Evolutionary conservation across 495 filamentous ascomycete species (phyloP).

Genomic region (Immersiella caudata): DNA sequence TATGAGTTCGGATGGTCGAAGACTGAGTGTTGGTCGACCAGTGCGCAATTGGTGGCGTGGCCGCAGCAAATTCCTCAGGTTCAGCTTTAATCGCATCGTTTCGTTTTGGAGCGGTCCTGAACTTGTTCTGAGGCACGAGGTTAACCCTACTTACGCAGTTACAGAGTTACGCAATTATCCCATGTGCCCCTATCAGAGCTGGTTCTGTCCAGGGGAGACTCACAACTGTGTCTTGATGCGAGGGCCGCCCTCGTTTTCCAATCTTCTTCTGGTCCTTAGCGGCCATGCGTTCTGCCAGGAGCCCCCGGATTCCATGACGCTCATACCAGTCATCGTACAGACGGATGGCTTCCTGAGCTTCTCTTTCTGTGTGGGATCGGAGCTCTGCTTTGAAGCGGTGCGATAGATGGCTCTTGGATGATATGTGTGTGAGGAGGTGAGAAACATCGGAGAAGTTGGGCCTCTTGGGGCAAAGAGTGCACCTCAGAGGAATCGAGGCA

Average conservation of each 20-base stretch:
- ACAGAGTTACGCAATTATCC: not conserved
- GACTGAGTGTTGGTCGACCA: slow-evolving; percentile 21
- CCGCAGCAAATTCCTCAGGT: slow-evolving; percentile 28
- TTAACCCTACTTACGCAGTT: not conserved
- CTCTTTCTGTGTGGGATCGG: slow-evolving; percentile 58
- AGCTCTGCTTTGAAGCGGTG: slow-evolving; percentile 74
- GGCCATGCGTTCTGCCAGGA: slow-evolving; percentile 71
- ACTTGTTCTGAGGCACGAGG: slow-evolving; percentile 5
- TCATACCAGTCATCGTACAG: slow-evolving; percentile 73
- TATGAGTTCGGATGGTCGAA: not conserved
- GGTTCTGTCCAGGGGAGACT: slow-evolving; percentile 1
- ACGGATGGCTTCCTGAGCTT: slow-evolving; percentile 53
- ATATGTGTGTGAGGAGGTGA: slow-evolving; percentile 84
- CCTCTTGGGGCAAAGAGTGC: slow-evolving; percentile 76
- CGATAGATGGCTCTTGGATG: slow-evolving; percentile 81
- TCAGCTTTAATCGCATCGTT: slow-evolving; percentile 37
- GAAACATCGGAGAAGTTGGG: slow-evolving; percentile 84
- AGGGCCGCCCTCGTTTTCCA: slow-evolving; percentile 31
- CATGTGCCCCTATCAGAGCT: not conserved
- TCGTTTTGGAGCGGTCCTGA: slow-evolving; percentile 2
- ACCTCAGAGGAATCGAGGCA: slow-evolving; percentile 62
- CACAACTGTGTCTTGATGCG: slow-evolving; percentile 14
- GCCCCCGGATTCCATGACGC: slow-evolving; percentile 60
- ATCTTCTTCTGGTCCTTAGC: slow-evolving; percentile 68
- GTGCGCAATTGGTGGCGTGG: slow-evolving; percentile 6